A percentile compares a stretch with the other conserved stretches of the same genome.
Conservation (phyloP, 306 rosid species). For the Hippophae gyantsensis region DNA sequence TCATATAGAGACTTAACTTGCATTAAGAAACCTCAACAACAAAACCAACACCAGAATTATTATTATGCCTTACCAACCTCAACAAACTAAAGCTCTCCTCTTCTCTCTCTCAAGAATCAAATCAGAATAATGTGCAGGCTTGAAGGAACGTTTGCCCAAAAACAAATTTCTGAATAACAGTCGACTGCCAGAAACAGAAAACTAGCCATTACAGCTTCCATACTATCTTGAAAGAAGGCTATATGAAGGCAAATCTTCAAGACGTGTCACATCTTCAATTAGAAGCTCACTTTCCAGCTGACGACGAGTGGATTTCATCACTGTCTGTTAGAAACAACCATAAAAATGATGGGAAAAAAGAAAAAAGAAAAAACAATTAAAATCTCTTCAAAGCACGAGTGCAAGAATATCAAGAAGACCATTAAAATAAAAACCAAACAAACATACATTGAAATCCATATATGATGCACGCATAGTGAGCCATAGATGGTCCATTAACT, state of each 20-base stretch:
- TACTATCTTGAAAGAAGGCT: constrained; percentile 59
- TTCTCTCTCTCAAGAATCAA: constrained; percentile 13
- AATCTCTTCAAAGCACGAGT: too few relatives aligned
- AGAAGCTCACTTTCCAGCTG: constrained; percentile 93
- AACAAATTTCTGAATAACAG: not conserved
- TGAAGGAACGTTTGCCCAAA: constrained; percentile 11
- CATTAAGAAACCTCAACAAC: too few relatives aligned
- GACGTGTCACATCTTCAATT: constrained; percentile 57
- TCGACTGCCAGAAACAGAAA: not conserved
- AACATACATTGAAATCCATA: constrained; percentile 96
- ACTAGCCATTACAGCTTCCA: constrained; percentile 21
- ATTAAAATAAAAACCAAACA: too few relatives aligned
- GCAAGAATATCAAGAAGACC: too few relatives aligned
- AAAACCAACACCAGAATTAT: too few relatives aligned
- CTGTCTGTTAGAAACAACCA: constrained; percentile 46
- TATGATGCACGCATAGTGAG: constrained; percentile 95
- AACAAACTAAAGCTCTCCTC: constrained; percentile 13
- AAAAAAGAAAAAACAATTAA: not conserved
- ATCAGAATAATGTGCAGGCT: constrained; percentile 15
- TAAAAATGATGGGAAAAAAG: not conserved
- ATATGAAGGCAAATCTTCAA: constrained; percentile 86
- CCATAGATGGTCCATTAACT: constrained; percentile 98
- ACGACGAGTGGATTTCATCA: constrained; percentile 92
- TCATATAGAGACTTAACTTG: too few relatives aligned
- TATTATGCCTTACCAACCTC: constrained; percentile 19